Conservation (phyloP, 2,329 filamentous ascomycete genomes). For the Pseudodiploospora longispora region DNA sequence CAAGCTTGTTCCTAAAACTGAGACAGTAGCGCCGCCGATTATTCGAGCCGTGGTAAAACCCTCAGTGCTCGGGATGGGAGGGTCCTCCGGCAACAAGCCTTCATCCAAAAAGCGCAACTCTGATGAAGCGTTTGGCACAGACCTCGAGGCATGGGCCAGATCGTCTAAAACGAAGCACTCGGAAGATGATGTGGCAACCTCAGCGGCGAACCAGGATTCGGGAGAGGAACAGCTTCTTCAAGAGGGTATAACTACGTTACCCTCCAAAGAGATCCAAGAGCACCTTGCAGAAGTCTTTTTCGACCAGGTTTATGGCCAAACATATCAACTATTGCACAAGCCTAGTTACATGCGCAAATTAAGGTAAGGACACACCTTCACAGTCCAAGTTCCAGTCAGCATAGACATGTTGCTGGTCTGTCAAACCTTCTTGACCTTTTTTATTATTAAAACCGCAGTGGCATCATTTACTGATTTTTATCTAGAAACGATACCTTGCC, state of each 20-base stretch:
- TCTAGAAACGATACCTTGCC: conserved; percentile 54
- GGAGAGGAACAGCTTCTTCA: conserved; percentile 71
- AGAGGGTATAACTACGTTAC: conserved; percentile 77
- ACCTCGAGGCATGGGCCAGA: conserved; percentile 74
- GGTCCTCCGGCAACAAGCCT: conserved; percentile 33
- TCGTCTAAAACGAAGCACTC: conserved; percentile 43
- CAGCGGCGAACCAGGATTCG: conserved; percentile 51
- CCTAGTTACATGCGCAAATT: conserved; percentile 92
- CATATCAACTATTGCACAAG: conserved; percentile 90
- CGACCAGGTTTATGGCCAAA: conserved; percentile 90
- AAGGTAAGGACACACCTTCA: conserved; percentile 37
- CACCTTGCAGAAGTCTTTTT: conserved; percentile 94
- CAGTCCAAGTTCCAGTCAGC: conserved; percentile 9
- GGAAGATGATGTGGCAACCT: conserved; percentile 36
- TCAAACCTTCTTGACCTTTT: neutral
- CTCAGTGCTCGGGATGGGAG: conserved; percentile 46
- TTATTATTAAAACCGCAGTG: no score
- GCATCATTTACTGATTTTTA: conserved; percentile 1
- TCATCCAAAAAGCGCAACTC: conserved; percentile 69
- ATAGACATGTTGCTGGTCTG: conserved; percentile 1
- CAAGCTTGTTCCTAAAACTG: conserved; percentile 84
- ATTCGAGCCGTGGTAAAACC: conserved; percentile 81
- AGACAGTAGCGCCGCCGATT: conserved; percentile 60
- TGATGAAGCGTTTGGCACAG: conserved; percentile 79
- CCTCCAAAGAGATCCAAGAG: conserved; percentile 80